Conservation (phyloP, 2,329 filamentous ascomycete genomes). For the Penicillium oxalicum region DNA sequence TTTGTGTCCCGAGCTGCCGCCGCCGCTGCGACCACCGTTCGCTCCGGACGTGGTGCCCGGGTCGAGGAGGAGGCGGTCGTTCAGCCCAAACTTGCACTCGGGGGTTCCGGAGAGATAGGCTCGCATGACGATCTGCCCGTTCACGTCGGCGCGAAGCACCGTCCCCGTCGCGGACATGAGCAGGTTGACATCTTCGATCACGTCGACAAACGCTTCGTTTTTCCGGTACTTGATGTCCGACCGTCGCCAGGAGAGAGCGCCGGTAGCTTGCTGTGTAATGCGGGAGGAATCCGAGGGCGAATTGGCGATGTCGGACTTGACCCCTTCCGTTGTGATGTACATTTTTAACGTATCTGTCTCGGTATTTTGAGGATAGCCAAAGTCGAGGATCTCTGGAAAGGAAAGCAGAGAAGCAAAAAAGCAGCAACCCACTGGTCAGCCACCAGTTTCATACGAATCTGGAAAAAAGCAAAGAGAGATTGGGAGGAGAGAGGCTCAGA, state of each 20-base stretch:
- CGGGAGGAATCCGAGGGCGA: slow-evolving; percentile 79
- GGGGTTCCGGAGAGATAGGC: slow-evolving; percentile 90
- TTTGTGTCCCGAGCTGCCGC: slow-evolving; percentile 56
- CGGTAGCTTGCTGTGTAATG: slow-evolving; percentile 98
- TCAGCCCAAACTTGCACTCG: slow-evolving; percentile 98
- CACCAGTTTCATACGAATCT: too few species aligned
- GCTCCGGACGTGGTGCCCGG: slow-evolving; percentile 55
- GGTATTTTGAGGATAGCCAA: slow-evolving; percentile 97
- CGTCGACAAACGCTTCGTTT: slow-evolving; percentile 98
- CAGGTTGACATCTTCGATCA: slow-evolving; percentile 97
- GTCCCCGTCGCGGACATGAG: slow-evolving; percentile 98
- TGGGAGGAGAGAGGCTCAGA: too few species aligned
- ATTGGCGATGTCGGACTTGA: slow-evolving; percentile 73
- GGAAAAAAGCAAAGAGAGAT: not conserved
- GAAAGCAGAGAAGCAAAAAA: not conserved
- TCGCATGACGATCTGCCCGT: slow-evolving; percentile 96
- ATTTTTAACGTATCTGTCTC: slow-evolving; percentile 98
- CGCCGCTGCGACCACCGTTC: slow-evolving; percentile 44
- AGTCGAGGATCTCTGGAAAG: slow-evolving; percentile 82
- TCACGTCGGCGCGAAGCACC: slow-evolving; percentile 90
- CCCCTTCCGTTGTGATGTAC: slow-evolving; percentile 99
- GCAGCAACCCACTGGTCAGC: not conserved
- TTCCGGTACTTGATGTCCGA: slow-evolving; percentile 98
- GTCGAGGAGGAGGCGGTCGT: slow-evolving; percentile 90
- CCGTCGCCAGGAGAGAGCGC: slow-evolving; percentile 92